Evolutionary conservation across 306 rosid species (phyloP), one percentile per base, ranked within the genome.

Genomic region (Inga laurina): DNA sequence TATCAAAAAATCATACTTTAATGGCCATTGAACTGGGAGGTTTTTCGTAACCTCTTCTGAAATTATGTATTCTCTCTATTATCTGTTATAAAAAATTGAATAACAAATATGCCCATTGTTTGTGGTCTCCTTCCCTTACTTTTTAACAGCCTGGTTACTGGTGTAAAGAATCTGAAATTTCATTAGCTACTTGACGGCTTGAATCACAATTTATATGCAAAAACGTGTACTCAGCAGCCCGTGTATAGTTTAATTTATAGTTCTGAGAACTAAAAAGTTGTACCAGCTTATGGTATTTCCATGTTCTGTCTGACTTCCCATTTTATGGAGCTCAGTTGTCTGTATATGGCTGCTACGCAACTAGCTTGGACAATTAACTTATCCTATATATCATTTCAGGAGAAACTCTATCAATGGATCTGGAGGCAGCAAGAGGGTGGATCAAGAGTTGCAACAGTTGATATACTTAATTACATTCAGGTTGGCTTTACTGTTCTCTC

Each of bases 321-420:
- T 44, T 77, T 77, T 77, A 45, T 59, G 45, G 44, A 35, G 67
- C 45, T 72, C 21, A 41, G 2, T 70, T 37, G 85, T 65, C 45
- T 82, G 59, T 56, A 56, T 44, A 41, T 75, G 69, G 61, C 5
- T 51, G 81, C 81, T 39, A 39, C 43, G 54, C 18, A 15, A 61
- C 77, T 77, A 18, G 57, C 39, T 30, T 27, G 79, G 13, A 9
- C 14, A 19, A 18, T 45, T 37, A 32, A 48, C 54, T 10, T 24
- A 48, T 64, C 35, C 61, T 22, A 19, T 4, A 15, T 69, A 69
- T 44, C 44, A 59, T 68, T 80, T 87, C 90, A 91, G 97, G 97
- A 93, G 69, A 93, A 93, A 75, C 91, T 93, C 66, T 88, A 90
- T 90, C 94, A 91, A 64, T 93, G 97, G 95, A 89, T 93, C 56